Percentiles rank a stretch among this genome's conserved stretches.
Conservation (phyloP, 305 asterid genomes). For the Fraxinus sp. region DNA sequence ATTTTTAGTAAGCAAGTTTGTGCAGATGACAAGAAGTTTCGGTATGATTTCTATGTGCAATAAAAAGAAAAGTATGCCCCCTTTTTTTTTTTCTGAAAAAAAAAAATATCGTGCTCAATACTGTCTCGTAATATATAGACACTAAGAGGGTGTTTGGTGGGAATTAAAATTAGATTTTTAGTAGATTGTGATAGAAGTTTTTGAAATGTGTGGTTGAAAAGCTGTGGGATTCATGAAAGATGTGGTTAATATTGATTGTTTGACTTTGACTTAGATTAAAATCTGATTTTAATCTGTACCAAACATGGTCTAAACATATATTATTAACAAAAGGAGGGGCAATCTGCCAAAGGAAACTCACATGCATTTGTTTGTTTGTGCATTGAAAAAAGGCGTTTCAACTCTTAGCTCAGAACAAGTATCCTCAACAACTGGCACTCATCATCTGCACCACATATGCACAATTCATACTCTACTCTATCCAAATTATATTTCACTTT, state of each 20-base stretch:
- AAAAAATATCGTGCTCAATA: too few species aligned
- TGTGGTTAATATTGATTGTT: too few species aligned
- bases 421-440: slow-evolving; percentile 37
- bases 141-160: too few species aligned
- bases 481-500: slow-evolving; percentile 1
- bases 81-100: too few species aligned
- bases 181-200: too few species aligned
- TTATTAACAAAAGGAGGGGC: not conserved
- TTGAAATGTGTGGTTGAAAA: too few species aligned
- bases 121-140: not conserved
- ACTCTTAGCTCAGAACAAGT: slow-evolving; percentile 33
- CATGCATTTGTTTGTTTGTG: slow-evolving; percentile 67
- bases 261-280: too few species aligned
- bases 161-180: too few species aligned
- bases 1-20: not conserved
- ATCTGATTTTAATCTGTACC: too few species aligned
- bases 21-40: not conserved
- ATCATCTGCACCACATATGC: slow-evolving; percentile 15
- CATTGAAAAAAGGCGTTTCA: slow-evolving; percentile 35
- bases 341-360: slow-evolving; percentile 66
- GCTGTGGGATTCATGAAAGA: too few species aligned
- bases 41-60: not conserved
- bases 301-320: too few species aligned
- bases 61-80: too few species aligned
- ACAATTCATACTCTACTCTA: slow-evolving; percentile 17